phyloP scores from a whole-genome alignment of 495 filamentous ascomycete genomes.

The Hypoxylon cercidicola region DNA sequence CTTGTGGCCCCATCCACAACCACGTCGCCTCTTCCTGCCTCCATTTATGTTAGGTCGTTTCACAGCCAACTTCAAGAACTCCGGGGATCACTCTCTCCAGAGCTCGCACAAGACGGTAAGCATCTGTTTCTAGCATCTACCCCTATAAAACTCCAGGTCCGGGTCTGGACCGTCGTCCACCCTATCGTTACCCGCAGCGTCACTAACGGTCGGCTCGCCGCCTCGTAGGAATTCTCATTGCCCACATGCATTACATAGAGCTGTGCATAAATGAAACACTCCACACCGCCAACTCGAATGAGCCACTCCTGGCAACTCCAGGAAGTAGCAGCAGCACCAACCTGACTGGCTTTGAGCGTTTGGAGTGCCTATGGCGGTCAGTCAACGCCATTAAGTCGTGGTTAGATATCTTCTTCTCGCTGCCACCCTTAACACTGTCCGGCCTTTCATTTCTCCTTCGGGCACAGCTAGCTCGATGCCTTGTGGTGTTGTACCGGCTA shows the following conservation, averaged over 20 bases:
- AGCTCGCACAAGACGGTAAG: slow-evolving; percentile 16
- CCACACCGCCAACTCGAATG: slow-evolving; percentile 39
- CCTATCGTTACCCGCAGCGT: too few species aligned
- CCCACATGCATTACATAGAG: slow-evolving; percentile 50
- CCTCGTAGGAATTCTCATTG: slow-evolving; percentile 42
- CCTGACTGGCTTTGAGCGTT: slow-evolving; percentile 46
- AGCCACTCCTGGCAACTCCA: slow-evolving; percentile 28
- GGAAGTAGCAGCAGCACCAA: neutral
- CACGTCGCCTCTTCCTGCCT: slow-evolving; percentile 7
- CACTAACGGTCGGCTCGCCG: neutral
- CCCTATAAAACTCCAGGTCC: too few species aligned
- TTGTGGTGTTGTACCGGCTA: slow-evolving; percentile 52
- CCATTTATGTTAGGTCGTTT: slow-evolving; percentile 11
- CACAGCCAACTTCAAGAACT: slow-evolving; percentile 24
- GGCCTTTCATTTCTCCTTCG: slow-evolving; percentile 51
- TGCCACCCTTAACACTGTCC: slow-evolving; percentile 38
- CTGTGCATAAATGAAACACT: slow-evolving; percentile 51
- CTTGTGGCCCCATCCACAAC: neutral
- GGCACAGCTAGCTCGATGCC: slow-evolving; percentile 50
- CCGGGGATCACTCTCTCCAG: slow-evolving; percentile 3
- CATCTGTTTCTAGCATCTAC: too few species aligned
- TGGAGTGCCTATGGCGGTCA: slow-evolving; percentile 50
- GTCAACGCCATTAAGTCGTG: slow-evolving; percentile 50
- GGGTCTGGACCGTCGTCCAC: too few species aligned
- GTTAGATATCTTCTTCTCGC: slow-evolving; percentile 48